A percentile compares a stretch with the other conserved stretches of the same genome.
Conservation (phyloP, 345 rosid species). For the Hirschfeldia incana region DNA sequence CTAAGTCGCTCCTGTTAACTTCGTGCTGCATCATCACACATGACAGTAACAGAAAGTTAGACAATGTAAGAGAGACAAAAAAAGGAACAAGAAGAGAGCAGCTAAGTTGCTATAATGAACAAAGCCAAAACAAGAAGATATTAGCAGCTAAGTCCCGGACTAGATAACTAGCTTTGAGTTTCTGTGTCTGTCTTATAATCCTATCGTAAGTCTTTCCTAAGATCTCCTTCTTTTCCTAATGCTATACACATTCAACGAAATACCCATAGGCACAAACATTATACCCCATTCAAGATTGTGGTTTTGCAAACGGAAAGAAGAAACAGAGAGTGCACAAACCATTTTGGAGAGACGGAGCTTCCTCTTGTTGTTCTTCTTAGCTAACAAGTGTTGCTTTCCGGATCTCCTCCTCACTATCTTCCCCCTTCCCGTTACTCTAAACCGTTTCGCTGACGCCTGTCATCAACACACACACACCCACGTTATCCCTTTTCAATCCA, state of each 20-base stretch:
- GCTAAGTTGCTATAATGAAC: background rate
- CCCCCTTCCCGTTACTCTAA: constrained; percentile 89
- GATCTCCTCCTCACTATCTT: constrained; percentile 90
- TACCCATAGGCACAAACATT: too few species aligned
- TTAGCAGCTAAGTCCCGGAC: too few species aligned
- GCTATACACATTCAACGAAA: too few species aligned
- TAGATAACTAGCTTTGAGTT: too few species aligned
- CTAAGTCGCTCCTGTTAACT: constrained; percentile 72
- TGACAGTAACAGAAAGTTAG: background rate
- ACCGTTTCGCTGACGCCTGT: constrained; percentile 95
- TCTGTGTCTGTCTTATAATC: too few species aligned
- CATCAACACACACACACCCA: background rate
- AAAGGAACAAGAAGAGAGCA: background rate
- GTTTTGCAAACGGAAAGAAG: too few species aligned
- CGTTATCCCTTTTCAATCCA: constrained; percentile 6
- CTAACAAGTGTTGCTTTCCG: constrained; percentile 93
- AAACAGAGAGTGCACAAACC: constrained; percentile 41
- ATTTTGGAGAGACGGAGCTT: constrained; percentile 84
- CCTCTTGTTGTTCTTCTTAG: constrained; percentile 90
- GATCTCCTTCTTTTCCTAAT: too few species aligned
- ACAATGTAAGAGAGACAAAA: background rate
- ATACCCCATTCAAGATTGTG: too few species aligned
- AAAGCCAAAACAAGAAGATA: background rate
- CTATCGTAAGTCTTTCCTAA: too few species aligned
- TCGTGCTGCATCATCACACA: constrained; percentile 44